Evolutionary conservation across 768 basidiomycete genomes (phyloP), one percentile per base, ranked within the genome.

Genomic region (Cubamyces lactineus): DNA sequence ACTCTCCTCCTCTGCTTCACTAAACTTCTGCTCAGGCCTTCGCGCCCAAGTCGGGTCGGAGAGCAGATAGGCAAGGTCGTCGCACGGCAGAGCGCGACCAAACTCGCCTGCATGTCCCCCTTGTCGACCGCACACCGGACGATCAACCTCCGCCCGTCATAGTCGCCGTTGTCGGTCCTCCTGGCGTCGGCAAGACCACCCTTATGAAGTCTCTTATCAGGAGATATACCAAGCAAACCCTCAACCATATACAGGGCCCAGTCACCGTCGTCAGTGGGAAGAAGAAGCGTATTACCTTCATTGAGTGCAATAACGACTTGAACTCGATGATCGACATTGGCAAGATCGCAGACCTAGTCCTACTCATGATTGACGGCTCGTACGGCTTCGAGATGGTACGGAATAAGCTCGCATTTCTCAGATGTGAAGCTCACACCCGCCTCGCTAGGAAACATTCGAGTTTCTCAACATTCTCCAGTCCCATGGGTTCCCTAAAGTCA

Each of bases 371-470:
- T 66, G 97, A 99, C 71, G 96, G 91, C 3, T 95, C 93, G 26
- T 98, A 95, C 74, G 97, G 97, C 4, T 96, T 98, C 67, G 97
- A 98, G 77, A 99, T 98, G 97, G 96, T 94, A 66, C 64, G 86
- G 70, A 7, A 2, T 46, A 11, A 34, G 17, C 1, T 55, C 39
- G 26, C 23, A 9, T 39, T 4, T n/a, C 51, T 28, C 0, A 52
- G 51, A 48, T 45, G 63, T 21, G 41, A 41, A 28, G n/a, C 49
- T 59, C 2, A 67, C 57, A 17, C 8, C 0, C 21, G 30, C 47
- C 15, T 28, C 13, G 19, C 0, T 71, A 98, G 96, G 97, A 98
- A 87, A 94, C 94, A 0, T 98, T 99, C 70, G 97, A 99, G 76
- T 98, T 98, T 66, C 88, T 99, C 57, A 98, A 98, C 68, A 87